These are phyloP conservation scores for Thalassiosira hispida DNA, from an alignment of 352 stramenopile species.

Conservation along the genomic window DNA sequence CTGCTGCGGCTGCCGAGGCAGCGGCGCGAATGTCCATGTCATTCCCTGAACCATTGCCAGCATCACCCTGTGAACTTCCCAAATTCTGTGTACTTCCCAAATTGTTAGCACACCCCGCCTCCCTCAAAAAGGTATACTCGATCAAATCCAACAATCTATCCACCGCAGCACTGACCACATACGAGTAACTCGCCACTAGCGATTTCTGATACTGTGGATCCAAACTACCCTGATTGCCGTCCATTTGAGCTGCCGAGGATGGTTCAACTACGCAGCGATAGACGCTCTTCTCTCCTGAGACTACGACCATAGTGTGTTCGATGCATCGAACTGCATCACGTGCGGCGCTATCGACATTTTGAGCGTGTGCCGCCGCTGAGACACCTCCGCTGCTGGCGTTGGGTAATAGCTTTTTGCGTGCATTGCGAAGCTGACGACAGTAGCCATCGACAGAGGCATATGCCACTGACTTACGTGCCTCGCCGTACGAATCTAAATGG, in stretches of 20 bases:
- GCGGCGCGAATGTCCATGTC: constrained; percentile 57
- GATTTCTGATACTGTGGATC: constrained; percentile 43
- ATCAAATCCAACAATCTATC: constrained; percentile 83
- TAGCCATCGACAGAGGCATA: constrained; percentile 74
- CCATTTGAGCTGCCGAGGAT: constrained; percentile 47
- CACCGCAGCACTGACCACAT: constrained; percentile 65
- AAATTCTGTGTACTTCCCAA: no score
- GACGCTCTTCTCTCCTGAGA: constrained; percentile 80
- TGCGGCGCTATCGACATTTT: constrained; percentile 72
- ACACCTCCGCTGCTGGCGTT: constrained; percentile 1
- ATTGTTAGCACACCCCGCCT: constrained; percentile 62
- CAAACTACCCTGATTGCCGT: constrained; percentile 41
- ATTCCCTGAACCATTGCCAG: neutral
- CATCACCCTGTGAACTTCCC: no score
- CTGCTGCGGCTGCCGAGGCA: constrained; percentile 70
- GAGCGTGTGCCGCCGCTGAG: constrained; percentile 15
- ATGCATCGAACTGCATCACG: constrained; percentile 81
- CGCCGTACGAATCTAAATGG: constrained; percentile 80
- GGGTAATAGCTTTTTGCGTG: constrained; percentile 63
- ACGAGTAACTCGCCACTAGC: constrained; percentile 67
- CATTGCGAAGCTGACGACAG: constrained; percentile 65
- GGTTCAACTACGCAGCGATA: constrained; percentile 75
- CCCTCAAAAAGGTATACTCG: constrained; percentile 82
- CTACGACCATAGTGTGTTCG: constrained; percentile 82
- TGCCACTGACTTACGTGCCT: constrained; percentile 66